A percentile compares a stretch with the other conserved stretches of the same genome.
These are phyloP conservation scores for Fusarium pseudograminearum DNA, from an alignment of 2,329 filamentous ascomycete genomes.

Conservation along the genomic window DNA sequence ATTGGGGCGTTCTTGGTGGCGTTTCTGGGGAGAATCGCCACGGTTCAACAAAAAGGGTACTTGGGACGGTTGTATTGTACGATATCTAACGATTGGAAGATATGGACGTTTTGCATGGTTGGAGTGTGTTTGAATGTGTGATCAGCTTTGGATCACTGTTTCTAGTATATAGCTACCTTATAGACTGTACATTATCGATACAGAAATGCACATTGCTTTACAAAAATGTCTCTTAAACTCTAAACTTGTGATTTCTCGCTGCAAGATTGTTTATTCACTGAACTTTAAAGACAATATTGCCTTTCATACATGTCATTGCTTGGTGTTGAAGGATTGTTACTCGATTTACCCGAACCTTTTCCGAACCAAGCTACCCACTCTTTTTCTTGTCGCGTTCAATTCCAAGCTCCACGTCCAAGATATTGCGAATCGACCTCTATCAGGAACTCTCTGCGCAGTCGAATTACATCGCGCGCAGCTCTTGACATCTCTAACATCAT, in stretches of 20 bases:
- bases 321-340: constrained; percentile 1
- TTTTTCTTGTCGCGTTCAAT: constrained; percentile 45
- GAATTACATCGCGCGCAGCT: constrained; percentile 27
- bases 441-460: constrained; percentile 33
- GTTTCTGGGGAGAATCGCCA: constrained; percentile 14
- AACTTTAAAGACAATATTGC: no score
- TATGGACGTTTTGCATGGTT: constrained; percentile 16
- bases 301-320: background rate
- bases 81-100: constrained; percentile 32
- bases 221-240: fast-evolving
- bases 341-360: constrained; percentile 41
- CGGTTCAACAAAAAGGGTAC: background rate
- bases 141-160: constrained; percentile 8
- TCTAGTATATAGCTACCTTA: constrained; percentile 17
- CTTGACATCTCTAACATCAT: background rate
- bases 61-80: constrained; percentile 1
- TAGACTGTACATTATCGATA: constrained; percentile 37
- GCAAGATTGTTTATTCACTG: no score
- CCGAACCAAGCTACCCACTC: constrained; percentile 46
- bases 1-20: constrained; percentile 31
- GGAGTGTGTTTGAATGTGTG: background rate
- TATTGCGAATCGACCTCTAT: constrained; percentile 32
- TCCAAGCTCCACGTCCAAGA: constrained; percentile 42
- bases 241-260: background rate
- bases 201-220: constrained; percentile 6